A percentile compares a stretch with the other conserved stretches of the same genome.
Evolutionary conservation across 1,284 basidiomycete genomes (phyloP).

Genomic region (Cryptococcus sp.): DNA sequence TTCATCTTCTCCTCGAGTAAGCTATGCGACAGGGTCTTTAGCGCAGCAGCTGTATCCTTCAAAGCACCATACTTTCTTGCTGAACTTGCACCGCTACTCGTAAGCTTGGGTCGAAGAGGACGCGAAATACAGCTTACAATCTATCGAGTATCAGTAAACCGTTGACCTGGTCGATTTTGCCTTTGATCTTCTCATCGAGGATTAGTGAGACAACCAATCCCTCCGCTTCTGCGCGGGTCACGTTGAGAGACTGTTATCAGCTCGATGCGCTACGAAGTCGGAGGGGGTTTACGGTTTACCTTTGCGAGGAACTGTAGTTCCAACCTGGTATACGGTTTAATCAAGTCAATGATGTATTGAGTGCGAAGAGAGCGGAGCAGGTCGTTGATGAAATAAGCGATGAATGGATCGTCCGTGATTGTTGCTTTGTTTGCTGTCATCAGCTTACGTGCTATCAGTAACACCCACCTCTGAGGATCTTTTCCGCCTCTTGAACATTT

Average conservation of each 20-base stretch:
- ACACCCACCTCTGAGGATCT: slow-evolving; percentile 72
- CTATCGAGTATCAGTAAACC: slow-evolving; percentile 85
- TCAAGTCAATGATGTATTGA: slow-evolving; percentile 93
- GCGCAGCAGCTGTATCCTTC: no score
- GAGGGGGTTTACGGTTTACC: slow-evolving; percentile 49
- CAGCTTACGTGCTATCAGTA: background rate
- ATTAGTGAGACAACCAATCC: slow-evolving; percentile 90
- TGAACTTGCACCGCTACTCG: no score
- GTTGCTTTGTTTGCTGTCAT: slow-evolving; percentile 77
- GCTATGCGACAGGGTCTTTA: no score
- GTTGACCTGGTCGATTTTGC: slow-evolving; percentile 90
- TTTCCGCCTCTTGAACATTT: slow-evolving; percentile 94
- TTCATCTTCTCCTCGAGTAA: no score
- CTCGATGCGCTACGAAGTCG: background rate
- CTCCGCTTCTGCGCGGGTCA: slow-evolving; percentile 81
- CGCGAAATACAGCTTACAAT: no score
- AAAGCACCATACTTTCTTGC: no score
- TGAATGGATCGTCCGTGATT: slow-evolving; percentile 93
- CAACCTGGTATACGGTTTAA: slow-evolving; percentile 92
- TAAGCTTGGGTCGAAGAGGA: no score
- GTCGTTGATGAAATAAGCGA: slow-evolving; percentile 89
- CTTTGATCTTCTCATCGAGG: slow-evolving; percentile 89
- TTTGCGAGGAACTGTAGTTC: slow-evolving; percentile 87
- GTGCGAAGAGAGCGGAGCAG: slow-evolving; percentile 87
- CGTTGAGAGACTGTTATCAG: slow-evolving; percentile 75